Base-by-base conservation (phyloP, 352 stramenopile species). In the Globisporangium takayamanum region DNA sequence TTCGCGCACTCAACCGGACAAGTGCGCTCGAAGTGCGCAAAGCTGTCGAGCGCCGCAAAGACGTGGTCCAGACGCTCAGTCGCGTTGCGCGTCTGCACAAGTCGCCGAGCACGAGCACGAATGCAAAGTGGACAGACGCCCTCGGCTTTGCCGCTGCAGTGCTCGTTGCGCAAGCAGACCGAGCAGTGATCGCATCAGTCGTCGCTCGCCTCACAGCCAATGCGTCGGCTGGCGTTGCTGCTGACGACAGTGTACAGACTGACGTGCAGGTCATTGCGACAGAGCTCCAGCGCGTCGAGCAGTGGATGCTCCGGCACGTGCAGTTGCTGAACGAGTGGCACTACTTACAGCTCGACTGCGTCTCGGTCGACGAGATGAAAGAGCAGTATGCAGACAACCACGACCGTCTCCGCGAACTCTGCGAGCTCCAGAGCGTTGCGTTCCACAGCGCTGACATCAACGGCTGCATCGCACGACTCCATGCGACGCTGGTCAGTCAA, bases 301-400 rank as follows among this genome's bases (percentile, higher is more conserved):
- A 78, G 36, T 86, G 68, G 72, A 87, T 89, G 79, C 54, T 88
- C 15, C 72, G 74, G 3, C 69, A 83, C 50, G 73, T 85, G 12
- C 81, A 89, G 53, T 58, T 89, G 25, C 55, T 80, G 44, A 91
- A 76, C 36, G 81, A 91, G 59, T 89, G 78, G 73, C 45, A 70
- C 8, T 84, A 76, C 39, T 57, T 88, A 6, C 55, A 67, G 28
- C 67, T 71, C 15, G 78, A 89, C 28, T 50, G 61, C 10, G 60
- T 80, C 5, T 64, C 59, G 22, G 22, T 78, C 7, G 67, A 76
- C 37, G 70, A 84, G 50, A 59, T 91, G 52, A 70, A 72, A 30
- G 80, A 91, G 33, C 69, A 74, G 6, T 79, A 87, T 46, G 67
- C 59, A 36, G 70, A 71, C 25, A 86, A 89, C 55, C 50, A 62